Conservation (phyloP, 2,329 filamentous ascomycete species). For the Fonsecaea pugnacius region DNA sequence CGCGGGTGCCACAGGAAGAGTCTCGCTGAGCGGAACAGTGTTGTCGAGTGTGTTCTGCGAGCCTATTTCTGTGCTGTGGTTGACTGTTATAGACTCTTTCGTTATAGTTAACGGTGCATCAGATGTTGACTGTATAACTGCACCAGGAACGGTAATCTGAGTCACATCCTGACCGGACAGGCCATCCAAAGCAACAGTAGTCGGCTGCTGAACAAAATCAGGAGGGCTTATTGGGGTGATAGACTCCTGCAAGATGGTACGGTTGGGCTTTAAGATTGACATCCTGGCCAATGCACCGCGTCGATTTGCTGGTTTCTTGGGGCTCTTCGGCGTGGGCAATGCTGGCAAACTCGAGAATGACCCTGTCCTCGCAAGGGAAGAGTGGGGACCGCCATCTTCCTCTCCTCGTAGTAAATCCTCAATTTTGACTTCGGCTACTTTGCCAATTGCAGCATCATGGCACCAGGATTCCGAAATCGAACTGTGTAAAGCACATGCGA, state of each 20-base stretch:
- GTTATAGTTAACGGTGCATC: not conserved
- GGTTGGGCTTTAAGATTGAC: slow-evolving; percentile 34
- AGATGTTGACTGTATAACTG: not conserved
- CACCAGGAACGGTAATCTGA: not conserved
- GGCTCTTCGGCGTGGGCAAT: slow-evolving; percentile 26
- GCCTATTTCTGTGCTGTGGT: slow-evolving; percentile 2
- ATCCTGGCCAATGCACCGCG: slow-evolving; percentile 36
- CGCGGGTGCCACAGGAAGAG: not conserved
- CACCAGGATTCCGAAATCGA: slow-evolving; percentile 35
- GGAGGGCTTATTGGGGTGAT: not conserved
- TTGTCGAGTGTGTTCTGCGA: slow-evolving; percentile 17
- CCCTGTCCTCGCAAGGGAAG: slow-evolving; percentile 21
- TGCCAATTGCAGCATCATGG: slow-evolving; percentile 31
- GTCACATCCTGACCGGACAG: slow-evolving; percentile 5
- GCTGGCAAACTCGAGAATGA: slow-evolving; percentile 24
- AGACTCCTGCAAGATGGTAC: not conserved
- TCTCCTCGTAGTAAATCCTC: slow-evolving; percentile 23
- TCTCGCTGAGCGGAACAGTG: slow-evolving; percentile 1
- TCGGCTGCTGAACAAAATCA: not conserved
- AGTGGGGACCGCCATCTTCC: not conserved
- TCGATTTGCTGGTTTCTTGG: slow-evolving; percentile 34
- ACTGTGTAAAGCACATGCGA: slow-evolving; percentile 29
- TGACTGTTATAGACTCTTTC: slow-evolving; percentile 7
- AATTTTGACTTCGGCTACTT: slow-evolving; percentile 22
- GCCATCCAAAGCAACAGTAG: not conserved